Evolutionary conservation across 208 protist species (phyloP), one percentile per base, ranked within the genome.

Genomic region (Trypanosoma lewisi): DNA sequence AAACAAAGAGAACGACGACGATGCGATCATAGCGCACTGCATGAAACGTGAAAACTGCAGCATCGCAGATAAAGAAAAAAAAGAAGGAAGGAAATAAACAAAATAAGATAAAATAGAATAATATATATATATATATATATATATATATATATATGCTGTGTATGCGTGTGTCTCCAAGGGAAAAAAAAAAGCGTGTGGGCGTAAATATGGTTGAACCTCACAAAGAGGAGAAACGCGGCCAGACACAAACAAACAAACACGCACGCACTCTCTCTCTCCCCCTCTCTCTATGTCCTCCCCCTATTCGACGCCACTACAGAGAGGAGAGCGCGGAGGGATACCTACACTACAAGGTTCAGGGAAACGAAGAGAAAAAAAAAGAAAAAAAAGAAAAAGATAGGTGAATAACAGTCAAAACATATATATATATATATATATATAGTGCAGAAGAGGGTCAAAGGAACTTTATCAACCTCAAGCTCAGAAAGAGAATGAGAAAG

Each of bases 41-140:
- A 68, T 19, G 27, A 57, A 41, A 28, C 63, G 50, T 19, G 50
- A 36, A 41, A 68, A 25, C 16, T 41, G 63, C 16, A 68, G 23
- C 63, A 68, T 68, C 7, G 37, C 3, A 44, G 19, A 17, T 3
- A 17, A 57, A 57, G 33, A 17, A 44, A 44, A 17, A 5, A 17
- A 57, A 57, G 33, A 55, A 37, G 7, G 16, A 27, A 11, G 27
- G 30, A 12, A 42, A 2, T 5, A 7, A 21, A 4, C n/a, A 60
- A 48, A 21, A 23, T 49, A 30, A 21, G 11, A 56, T 39, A n/a
- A n/a, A n/a, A n/a, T n/a, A n/a, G n/a, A n/a, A n/a, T n/a, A 39
- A 39, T 39, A 39, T 39, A 39, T 14, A 39, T 39, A 39, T 39
- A 39, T 39, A 39, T 39, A 39, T 39, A 39, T 39, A 11, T 39